These are phyloP conservation scores for Medicago arabica DNA, from an alignment of 306 rosid species.

Conservation along the genomic window DNA sequence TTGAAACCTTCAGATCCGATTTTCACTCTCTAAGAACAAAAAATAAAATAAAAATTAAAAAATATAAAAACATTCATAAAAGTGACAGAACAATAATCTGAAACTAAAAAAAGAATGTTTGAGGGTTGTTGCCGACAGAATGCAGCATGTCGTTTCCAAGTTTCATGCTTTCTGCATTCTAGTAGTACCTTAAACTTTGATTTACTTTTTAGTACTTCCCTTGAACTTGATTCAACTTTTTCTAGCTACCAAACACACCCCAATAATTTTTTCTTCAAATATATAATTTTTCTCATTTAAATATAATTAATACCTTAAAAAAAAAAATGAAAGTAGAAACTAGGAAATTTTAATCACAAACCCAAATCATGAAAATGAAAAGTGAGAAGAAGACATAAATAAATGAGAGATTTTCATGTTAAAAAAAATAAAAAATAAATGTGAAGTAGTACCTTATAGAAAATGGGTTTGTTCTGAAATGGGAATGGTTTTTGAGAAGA, in stretches of 20 bases:
- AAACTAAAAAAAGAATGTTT: slow-evolving; percentile 39
- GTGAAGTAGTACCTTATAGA: slow-evolving; percentile 38
- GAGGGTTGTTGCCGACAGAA: slow-evolving; percentile 43
- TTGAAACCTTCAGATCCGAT: slow-evolving; percentile 64
- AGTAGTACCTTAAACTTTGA: not conserved
- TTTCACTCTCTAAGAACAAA: slow-evolving; percentile 42
- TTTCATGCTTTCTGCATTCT: slow-evolving; percentile 26
- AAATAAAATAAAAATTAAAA: slow-evolving; percentile 27
- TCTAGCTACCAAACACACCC: slow-evolving; percentile 21
- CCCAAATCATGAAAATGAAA: slow-evolving; percentile 9
- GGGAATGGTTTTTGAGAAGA: not conserved
- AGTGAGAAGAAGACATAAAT: slow-evolving; percentile 1
- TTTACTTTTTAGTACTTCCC: slow-evolving; percentile 18
- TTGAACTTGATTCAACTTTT: slow-evolving; percentile 12
- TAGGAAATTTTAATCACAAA: not conserved
- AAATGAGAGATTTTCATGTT: slow-evolving; percentile 1
- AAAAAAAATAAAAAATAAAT: slow-evolving; percentile 31
- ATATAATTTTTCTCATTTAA: too few species aligned
- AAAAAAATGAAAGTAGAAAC: not conserved
- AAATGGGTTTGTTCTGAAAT: slow-evolving; percentile 24
- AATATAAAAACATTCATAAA: slow-evolving; percentile 3
- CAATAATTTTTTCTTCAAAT: not conserved
- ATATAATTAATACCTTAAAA: too few species aligned
- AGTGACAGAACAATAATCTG: slow-evolving; percentile 38
- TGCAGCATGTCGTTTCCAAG: slow-evolving; percentile 35